phyloP scores from a whole-genome alignment of 805 yeast species.

The Hanseniaspora lindneri region DNA sequence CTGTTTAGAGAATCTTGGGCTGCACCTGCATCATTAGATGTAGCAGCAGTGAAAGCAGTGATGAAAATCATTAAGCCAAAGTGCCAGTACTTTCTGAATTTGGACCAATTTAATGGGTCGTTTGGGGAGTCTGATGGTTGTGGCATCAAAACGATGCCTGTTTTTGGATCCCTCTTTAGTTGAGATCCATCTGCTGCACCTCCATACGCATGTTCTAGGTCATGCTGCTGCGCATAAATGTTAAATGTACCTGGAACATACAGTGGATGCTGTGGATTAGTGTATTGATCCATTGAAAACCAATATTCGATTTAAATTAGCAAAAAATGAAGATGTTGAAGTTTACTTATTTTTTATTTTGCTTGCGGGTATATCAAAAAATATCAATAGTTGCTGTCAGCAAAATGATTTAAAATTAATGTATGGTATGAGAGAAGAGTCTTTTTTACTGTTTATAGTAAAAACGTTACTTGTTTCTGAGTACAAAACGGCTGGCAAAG shows the following conservation, averaged over 20 bases:
- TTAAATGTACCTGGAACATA: constrained; percentile 48
- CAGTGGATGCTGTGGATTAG: constrained; percentile 33
- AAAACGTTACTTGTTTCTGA: constrained; percentile 14
- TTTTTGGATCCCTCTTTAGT: constrained; percentile 28
- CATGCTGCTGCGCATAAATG: constrained; percentile 33
- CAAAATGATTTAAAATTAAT: background rate
- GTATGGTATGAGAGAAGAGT: constrained; percentile 1
- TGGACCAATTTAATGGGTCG: constrained; percentile 54
- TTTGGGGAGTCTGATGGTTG: constrained; percentile 55
- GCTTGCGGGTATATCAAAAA: background rate
- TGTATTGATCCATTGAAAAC: constrained; percentile 29
- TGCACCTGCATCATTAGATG: constrained; percentile 64
- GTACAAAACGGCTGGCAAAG: constrained; percentile 13
- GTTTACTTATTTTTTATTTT: background rate
- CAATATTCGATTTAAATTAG: background rate
- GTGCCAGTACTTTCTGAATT: constrained; percentile 33
- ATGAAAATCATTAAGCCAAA: constrained; percentile 42
- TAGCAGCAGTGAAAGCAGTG: constrained; percentile 59
- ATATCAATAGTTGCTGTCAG: constrained; percentile 1
- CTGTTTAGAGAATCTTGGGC: constrained; percentile 55
- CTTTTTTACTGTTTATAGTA: background rate
- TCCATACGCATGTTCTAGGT: constrained; percentile 22
- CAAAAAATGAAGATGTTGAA: background rate
- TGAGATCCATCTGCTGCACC: constrained; percentile 25
- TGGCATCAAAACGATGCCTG: constrained; percentile 40